Evolutionary conservation across 495 filamentous ascomycete genomes (phyloP), one percentile per base, ranked within the genome.

Genomic region (Aspergillus bridgeri): DNA sequence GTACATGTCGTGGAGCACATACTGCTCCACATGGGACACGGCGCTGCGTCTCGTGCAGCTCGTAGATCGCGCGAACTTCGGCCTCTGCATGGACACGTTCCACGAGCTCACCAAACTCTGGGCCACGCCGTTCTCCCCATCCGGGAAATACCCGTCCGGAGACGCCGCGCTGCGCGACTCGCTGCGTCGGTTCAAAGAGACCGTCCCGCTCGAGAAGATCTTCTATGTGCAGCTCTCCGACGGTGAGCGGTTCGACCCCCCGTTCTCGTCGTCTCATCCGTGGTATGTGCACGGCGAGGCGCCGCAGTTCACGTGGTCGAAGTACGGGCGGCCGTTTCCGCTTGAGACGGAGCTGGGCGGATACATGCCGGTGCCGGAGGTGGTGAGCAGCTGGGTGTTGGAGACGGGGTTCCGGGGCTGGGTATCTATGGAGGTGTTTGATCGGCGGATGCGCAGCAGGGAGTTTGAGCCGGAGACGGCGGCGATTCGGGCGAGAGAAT

Each of bases 161-260:
- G 82, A 86, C 3, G 65, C 67, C 17, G 73, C 73, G 3, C 72
- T 89, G 17, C 65, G 65, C 15, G 72, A 72, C 6, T 85, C 84
- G 2, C 70, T 92, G n/a, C 63, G 68, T 17, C 70, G 77, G 29
- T 77, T 90, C 49, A 65, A 83, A 0, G 51, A 64, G 0, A 66
- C 69, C 2, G 77, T 88, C 29, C 81, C 87, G 23, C 62, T 84
- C 6, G 69, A 75, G 17, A 91, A 89, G 71, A 74, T 92, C 0
- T 89, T 89, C 66, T 90, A 85, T 56, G 76, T 91, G 6, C 88
- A 91, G 69, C 73, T 91, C 7, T 88, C 86, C 2, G 88, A 92
- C 63, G 89, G 81, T 5, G 86, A 88, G 65, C 74, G 77, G 33
- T 78, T 89, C 3, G 58, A 67, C 2, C 66, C 75, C 24, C 88